These are phyloP conservation scores for Bipolaris gigantea DNA, from an alignment of 2,329 filamentous ascomycete genomes.

Conservation along the genomic window DNA sequence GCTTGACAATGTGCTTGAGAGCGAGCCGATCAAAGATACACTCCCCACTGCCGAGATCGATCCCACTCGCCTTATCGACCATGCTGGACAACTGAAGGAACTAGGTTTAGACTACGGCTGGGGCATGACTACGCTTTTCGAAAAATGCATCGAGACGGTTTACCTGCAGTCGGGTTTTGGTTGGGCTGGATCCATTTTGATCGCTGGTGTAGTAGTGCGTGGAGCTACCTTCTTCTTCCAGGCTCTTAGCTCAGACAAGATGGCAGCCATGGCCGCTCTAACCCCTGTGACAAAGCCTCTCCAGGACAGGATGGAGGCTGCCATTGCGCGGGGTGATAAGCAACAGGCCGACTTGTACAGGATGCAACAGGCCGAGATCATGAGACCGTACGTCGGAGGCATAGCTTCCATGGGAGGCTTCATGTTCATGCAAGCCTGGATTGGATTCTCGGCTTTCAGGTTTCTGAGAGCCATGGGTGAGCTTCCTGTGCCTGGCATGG, in stretches of 20 bases:
- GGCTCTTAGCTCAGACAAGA: conserved; percentile 62
- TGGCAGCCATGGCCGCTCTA: conserved; percentile 64
- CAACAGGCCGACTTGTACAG: conserved; percentile 41
- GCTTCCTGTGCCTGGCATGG: conserved; percentile 79
- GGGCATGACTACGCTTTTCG: conserved; percentile 72
- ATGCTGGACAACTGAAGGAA: conserved; percentile 78
- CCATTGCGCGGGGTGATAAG: conserved; percentile 51
- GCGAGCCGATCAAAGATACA: conserved; percentile 16
- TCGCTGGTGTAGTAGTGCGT: conserved; percentile 67
- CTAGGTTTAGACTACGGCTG: conserved; percentile 87
- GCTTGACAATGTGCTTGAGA: conserved; percentile 27
- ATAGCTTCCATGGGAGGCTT: conserved; percentile 53
- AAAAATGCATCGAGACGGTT: conserved; percentile 79
- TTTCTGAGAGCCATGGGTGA: conserved; percentile 71
- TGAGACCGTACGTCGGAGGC: conserved; percentile 43
- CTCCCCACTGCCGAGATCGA: conserved; percentile 27
- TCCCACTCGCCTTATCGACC: conserved; percentile 65
- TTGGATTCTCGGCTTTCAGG: conserved; percentile 81
- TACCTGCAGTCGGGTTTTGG: conserved; percentile 75
- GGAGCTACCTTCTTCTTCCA: conserved; percentile 63
- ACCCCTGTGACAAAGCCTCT: conserved; percentile 60
- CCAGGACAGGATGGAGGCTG: conserved; percentile 57
- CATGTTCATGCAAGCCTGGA: conserved; percentile 63
- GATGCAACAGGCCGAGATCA: conserved; percentile 55
- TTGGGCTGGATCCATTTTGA: conserved; percentile 78